These are phyloP conservation scores for Penicillium coprophilum DNA, from an alignment of 495 filamentous ascomycete species.

Conservation along the genomic window DNA sequence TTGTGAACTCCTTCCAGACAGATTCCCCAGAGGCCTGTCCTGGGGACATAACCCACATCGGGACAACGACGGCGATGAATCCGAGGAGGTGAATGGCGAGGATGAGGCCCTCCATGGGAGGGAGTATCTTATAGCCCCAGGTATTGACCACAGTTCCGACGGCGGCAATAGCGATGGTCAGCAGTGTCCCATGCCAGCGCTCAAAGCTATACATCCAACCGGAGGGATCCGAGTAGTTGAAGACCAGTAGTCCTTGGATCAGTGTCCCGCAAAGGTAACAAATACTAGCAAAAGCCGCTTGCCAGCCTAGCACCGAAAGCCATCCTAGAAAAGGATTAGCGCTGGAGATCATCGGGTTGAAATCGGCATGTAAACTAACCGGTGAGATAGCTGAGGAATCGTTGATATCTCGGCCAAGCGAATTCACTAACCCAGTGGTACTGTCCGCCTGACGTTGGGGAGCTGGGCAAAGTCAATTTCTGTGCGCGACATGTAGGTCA, in stretches of 20 bases:
- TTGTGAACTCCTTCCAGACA: constrained; percentile 50
- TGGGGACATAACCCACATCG: constrained; percentile 45
- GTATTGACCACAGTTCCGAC: constrained; percentile 49
- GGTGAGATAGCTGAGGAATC: constrained; percentile 45
- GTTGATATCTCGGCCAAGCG: constrained; percentile 42
- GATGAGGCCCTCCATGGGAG: constrained; percentile 43
- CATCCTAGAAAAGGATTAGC: constrained; percentile 34
- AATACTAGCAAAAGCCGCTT: constrained; percentile 36
- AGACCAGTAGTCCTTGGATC: constrained; percentile 48
- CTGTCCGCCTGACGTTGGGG: constrained; percentile 47
- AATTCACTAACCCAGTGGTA: constrained; percentile 52
- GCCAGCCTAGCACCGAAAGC: constrained; percentile 51
- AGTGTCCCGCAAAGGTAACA: constrained; percentile 44
- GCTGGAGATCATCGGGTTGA: not conserved
- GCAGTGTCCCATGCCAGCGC: constrained; percentile 43
- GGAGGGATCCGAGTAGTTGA: constrained; percentile 41
- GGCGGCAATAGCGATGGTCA: constrained; percentile 43
- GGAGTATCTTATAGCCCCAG: constrained; percentile 34
- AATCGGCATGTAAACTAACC: constrained; percentile 21
- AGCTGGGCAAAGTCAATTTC: constrained; percentile 17
- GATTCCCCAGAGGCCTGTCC: constrained; percentile 27
- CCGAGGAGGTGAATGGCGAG: constrained; percentile 48
- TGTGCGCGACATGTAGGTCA: not conserved
- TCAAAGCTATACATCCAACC: constrained; percentile 30
- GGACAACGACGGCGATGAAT: constrained; percentile 51